Evolutionary conservation across 768 basidiomycete genomes (phyloP), one percentile per base, ranked within the genome.

Genomic region (Thelephora ganbajun): DNA sequence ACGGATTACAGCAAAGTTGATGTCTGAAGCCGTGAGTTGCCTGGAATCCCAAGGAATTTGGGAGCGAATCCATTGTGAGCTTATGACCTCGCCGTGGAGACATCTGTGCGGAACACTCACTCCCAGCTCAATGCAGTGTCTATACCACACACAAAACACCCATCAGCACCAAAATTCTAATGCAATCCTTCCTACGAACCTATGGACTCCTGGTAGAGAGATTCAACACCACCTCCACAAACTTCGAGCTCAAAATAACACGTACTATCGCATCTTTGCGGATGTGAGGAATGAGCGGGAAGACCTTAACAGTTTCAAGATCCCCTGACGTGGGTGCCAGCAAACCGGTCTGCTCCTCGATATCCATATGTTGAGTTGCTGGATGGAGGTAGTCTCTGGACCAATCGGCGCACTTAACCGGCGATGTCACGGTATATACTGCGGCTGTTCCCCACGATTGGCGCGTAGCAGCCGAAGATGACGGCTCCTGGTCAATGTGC

Each of bases 1-100:
- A 6, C 85, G 76, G 16, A 90, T 77, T 45, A 90, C 69, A 16
- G 79, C 70, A 52, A 86, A 87, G 57, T 87, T 85, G 63, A 91
- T 74, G 57, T 90, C 88, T 6, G 85, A 75, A 1, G 87, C 84
- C 5, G 78, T 85, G 48, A 91, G 68, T 56, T 90, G 86, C n/a
- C 83, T 86, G 50, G 14, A 36, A 37, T 26, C 5, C 19, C 16
- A 19, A 5, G 39, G 11, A 14, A 46, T 18, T 19, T 48, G 22
- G 12, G 16, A 39, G 41, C 14, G 43, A 12, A 37, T 14, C 23
- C 43, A 18, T 48, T 26, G 48, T 51, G 34, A 51, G 11, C 14
- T 44, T 36, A 33, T 30, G 50, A 50, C 48, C 26, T 30, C 26
- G 26, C 26, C n/a, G n/a, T 36, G 47, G 45, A 46, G 45, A 9